Evolutionary conservation across 2,329 filamentous ascomycete genomes (phyloP).

Genomic region (Xylaria sp.): DNA sequence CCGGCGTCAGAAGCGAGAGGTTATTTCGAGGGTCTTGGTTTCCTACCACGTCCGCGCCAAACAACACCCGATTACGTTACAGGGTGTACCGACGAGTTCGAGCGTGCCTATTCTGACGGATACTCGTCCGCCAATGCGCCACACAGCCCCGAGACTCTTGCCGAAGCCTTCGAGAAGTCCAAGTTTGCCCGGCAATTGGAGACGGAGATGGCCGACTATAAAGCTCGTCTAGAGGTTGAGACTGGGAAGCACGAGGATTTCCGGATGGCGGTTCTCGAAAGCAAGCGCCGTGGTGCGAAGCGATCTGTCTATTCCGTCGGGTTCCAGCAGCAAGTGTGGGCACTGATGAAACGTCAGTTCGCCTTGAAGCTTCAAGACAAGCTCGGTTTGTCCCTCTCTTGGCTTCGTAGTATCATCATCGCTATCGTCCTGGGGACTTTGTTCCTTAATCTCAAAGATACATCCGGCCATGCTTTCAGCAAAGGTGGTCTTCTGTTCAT

Average conservation of each 20-base stretch:
- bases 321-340: conserved; percentile 83
- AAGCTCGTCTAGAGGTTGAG: conserved; percentile 65
- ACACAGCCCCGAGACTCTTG: conserved; percentile 69
- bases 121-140: conserved; percentile 70
- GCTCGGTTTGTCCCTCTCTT: conserved; percentile 75
- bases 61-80: conserved; percentile 84
- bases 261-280: conserved; percentile 73
- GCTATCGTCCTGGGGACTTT: conserved; percentile 81
- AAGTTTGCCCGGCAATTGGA: conserved; percentile 60
- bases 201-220: conserved; percentile 73
- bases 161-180: conserved; percentile 73
- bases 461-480: conserved; percentile 75
- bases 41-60: conserved; percentile 74
- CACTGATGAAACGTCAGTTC: conserved; percentile 83
- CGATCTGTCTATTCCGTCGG: conserved; percentile 83
- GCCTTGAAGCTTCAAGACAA: conserved; percentile 86
- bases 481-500: conserved; percentile 84
- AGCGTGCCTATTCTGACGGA: conserved; percentile 75
- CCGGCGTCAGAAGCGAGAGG: conserved; percentile 67
- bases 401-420: conserved; percentile 71
- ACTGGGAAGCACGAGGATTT: conserved; percentile 77
- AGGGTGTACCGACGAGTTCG: conserved; percentile 82
- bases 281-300: conserved; percentile 76
- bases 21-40: conserved; percentile 81
- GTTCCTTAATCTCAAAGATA: conserved; percentile 72